Percentiles rank a stretch among this genome's conserved stretches.
Evolutionary conservation across 1,139 yeast genomes (phyloP).

Genomic region (Scheffersomyces cryptocercus): DNA sequence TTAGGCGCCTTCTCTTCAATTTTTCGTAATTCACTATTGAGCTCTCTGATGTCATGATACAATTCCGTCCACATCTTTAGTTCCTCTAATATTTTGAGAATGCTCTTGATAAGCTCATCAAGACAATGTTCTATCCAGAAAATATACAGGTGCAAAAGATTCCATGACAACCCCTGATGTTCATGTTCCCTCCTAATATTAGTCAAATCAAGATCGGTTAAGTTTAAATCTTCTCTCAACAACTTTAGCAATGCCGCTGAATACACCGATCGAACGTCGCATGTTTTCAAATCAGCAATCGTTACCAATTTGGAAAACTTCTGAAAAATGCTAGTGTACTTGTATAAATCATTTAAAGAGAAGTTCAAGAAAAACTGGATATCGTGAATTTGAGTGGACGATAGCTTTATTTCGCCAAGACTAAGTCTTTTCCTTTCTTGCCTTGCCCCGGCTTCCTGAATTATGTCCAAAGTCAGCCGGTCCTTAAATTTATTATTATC

Average conservation of each 20-base stretch:
- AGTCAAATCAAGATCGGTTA: not conserved
- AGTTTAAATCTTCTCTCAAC: not conserved
- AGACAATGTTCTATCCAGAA: constrained; percentile 33
- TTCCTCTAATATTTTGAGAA: constrained; percentile 37
- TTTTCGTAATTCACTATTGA: constrained; percentile 32
- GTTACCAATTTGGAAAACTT: constrained; percentile 44
- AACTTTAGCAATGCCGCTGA: not conserved
- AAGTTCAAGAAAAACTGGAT: constrained; percentile 59
- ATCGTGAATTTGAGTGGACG: constrained; percentile 38
- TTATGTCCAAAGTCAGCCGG: constrained; percentile 34
- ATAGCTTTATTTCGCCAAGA: constrained; percentile 26
- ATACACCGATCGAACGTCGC: constrained; percentile 37
- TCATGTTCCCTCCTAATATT: not conserved
- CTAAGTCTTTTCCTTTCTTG: constrained; percentile 19
- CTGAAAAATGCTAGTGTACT: constrained; percentile 29
- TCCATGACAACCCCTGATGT: not conserved
- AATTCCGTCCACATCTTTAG: constrained; percentile 56
- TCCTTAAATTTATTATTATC: constrained; percentile 8
- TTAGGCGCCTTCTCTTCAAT: constrained; percentile 17
- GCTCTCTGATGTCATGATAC: constrained; percentile 27
- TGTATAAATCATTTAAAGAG: constrained; percentile 48
- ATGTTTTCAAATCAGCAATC: constrained; percentile 44
- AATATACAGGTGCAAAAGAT: constrained; percentile 19
- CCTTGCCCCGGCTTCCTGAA: constrained; percentile 23
- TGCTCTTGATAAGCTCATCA: constrained; percentile 38